Evolutionary conservation across 2,329 filamentous ascomycete species (phyloP).

Genomic region (Hyphodiscus sp.): DNA sequence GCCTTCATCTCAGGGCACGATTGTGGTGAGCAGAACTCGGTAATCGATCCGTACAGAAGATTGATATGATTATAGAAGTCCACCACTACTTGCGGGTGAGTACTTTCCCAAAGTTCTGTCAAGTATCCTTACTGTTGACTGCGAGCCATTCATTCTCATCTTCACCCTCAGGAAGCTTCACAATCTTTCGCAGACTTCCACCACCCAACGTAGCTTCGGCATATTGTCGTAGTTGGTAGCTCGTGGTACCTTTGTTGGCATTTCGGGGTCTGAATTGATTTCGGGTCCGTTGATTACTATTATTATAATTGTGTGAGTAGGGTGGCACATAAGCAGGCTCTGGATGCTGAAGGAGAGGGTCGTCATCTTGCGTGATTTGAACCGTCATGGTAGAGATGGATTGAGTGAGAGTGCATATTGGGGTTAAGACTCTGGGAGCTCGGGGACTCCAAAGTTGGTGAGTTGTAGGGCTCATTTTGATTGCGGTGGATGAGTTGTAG

Average conservation of each 20-base stretch:
- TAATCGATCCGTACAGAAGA: slow-evolving; percentile 95
- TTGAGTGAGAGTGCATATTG: slow-evolving; percentile 24
- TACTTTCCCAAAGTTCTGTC: neutral
- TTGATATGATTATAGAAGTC: slow-evolving; percentile 99
- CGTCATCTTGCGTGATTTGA: slow-evolving; percentile 12
- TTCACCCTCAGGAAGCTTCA: slow-evolving; percentile 94
- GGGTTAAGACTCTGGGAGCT: slow-evolving; percentile 15
- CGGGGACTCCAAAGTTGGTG: slow-evolving; percentile 28
- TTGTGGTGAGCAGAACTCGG: slow-evolving; percentile 96
- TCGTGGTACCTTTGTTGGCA: slow-evolving; percentile 77
- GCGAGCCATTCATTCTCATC: slow-evolving; percentile 98
- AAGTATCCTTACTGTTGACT: slow-evolving; percentile 69
- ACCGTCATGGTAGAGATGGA: slow-evolving; percentile 26
- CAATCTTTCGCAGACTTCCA: slow-evolving; percentile 90
- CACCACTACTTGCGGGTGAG: slow-evolving; percentile 62
- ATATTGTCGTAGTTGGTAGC: slow-evolving; percentile 94
- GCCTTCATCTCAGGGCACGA: slow-evolving; percentile 99
- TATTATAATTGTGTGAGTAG: slow-evolving; percentile 28
- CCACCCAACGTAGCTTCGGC: slow-evolving; percentile 94
- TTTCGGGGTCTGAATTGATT: slow-evolving; percentile 88
- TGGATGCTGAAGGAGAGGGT: slow-evolving; percentile 35
- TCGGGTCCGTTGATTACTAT: slow-evolving; percentile 77
- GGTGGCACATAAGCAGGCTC: slow-evolving; percentile 32
- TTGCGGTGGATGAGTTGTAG: slow-evolving; percentile 21
- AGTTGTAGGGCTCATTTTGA: slow-evolving; percentile 30